Evolutionary conservation across 345 rosid genomes (phyloP).

Genomic region (Syzygium grande): DNA sequence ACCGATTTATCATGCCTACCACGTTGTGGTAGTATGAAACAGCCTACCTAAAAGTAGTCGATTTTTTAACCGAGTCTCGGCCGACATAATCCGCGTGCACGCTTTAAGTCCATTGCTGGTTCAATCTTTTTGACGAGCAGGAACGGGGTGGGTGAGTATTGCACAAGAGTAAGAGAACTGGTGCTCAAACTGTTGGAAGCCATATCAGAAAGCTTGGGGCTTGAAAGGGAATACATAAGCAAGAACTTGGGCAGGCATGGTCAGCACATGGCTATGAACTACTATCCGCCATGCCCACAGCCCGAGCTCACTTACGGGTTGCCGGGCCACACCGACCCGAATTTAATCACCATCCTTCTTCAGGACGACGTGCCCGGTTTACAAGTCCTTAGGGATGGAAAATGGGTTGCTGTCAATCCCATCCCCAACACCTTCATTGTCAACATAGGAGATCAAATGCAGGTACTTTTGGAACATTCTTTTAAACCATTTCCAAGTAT

Average conservation of each 20-base stretch:
- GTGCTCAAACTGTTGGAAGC: constrained; percentile 49
- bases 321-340: constrained; percentile 78
- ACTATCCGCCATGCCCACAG: constrained; percentile 78
- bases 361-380: constrained; percentile 81
- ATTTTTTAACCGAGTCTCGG: neutral
- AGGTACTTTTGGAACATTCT: constrained; percentile 4
- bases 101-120: neutral
- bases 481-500: neutral
- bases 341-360: constrained; percentile 60
- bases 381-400: constrained; percentile 53
- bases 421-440: constrained; percentile 54
- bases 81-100: neutral
- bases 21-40: neutral
- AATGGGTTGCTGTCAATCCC: constrained; percentile 64
- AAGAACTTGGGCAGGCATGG: constrained; percentile 40
- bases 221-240: constrained; percentile 32
- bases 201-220: constrained; percentile 77
- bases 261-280: constrained; percentile 87
- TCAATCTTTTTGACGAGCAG: constrained; percentile 3
- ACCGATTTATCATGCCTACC: neutral
- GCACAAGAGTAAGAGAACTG: constrained; percentile 35
- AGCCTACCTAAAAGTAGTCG: neutral
- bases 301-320: constrained; percentile 73
- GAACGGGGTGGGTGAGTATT: constrained; percentile 49
- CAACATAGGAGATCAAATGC: constrained; percentile 80